Percentiles rank a stretch among this genome's conserved stretches.
phyloP scores from a whole-genome alignment of 2,329 filamentous ascomycete species.

The Hymenotorrendiella dingleyae region DNA sequence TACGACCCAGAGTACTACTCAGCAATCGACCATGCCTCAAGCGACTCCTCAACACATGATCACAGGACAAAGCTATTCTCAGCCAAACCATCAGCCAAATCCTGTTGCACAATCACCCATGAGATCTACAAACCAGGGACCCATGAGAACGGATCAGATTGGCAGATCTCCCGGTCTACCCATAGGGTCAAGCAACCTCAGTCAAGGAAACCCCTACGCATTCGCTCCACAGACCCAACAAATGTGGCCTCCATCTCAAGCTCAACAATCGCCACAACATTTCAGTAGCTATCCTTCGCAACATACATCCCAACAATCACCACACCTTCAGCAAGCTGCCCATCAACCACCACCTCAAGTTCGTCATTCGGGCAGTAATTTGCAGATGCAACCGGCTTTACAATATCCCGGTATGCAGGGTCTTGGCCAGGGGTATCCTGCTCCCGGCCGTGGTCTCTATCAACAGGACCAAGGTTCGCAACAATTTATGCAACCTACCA shows the following conservation, averaged over 20 bases:
- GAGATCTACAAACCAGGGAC: slow-evolving; percentile 58
- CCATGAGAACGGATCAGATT: slow-evolving; percentile 53
- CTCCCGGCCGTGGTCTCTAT: slow-evolving; percentile 53
- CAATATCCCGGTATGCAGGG: slow-evolving; percentile 59
- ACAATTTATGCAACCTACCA: slow-evolving; percentile 61
- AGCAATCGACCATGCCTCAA: slow-evolving; percentile 44
- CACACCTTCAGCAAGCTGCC: slow-evolving; percentile 39
- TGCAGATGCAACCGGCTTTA: slow-evolving; percentile 53
- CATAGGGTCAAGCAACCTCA: slow-evolving; percentile 48
- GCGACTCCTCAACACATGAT: slow-evolving; percentile 38
- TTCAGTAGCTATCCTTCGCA: slow-evolving; percentile 49
- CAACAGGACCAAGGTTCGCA: slow-evolving; percentile 57
- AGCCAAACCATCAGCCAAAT: slow-evolving; percentile 65
- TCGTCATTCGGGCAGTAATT: slow-evolving; percentile 48
- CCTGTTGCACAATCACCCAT: slow-evolving; percentile 68
- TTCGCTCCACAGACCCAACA: slow-evolving; percentile 56
- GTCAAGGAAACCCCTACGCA: slow-evolving; percentile 47
- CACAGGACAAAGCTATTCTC: slow-evolving; percentile 57
- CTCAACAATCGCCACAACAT: slow-evolving; percentile 56
- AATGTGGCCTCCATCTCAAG: slow-evolving; percentile 58
- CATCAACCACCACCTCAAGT: slow-evolving; percentile 54
- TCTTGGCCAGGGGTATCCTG: slow-evolving; percentile 52
- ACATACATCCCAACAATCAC: slow-evolving; percentile 35
- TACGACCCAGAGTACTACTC: slow-evolving; percentile 45
- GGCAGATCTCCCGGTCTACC: slow-evolving; percentile 58